A percentile compares a stretch with the other conserved stretches of the same genome.
Conservation (phyloP, 331 rosid species). For the Acacia concinna region DNA sequence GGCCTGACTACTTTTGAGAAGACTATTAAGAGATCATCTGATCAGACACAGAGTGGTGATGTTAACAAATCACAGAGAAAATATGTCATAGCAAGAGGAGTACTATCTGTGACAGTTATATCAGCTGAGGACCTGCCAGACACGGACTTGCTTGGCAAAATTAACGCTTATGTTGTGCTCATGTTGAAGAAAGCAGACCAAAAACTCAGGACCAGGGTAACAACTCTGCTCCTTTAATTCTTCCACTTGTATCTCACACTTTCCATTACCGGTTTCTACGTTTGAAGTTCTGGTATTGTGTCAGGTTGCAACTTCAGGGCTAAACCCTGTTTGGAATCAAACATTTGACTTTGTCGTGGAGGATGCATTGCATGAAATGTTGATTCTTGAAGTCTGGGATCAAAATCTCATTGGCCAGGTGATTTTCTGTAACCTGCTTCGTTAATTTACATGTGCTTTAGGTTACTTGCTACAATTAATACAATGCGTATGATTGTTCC, state of each 20-base stretch:
- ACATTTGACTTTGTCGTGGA: slow-evolving; percentile 94
- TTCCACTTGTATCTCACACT: neutral
- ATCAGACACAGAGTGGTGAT: slow-evolving; percentile 35
- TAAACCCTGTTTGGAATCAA: slow-evolving; percentile 96
- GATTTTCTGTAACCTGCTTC: neutral
- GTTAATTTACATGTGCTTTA: neutral
- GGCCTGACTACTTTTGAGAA: slow-evolving; percentile 73
- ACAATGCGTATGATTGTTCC: slow-evolving; percentile 11
- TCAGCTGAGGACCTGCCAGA: slow-evolving; percentile 84
- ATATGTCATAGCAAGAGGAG: slow-evolving; percentile 76
- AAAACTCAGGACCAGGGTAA: slow-evolving; percentile 78
- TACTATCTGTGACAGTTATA: slow-evolving; percentile 78
- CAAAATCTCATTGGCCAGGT: slow-evolving; percentile 95
- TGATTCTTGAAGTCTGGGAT: slow-evolving; percentile 81
- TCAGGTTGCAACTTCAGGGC: slow-evolving; percentile 71
- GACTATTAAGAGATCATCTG: slow-evolving; percentile 49
- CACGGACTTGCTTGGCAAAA: slow-evolving; percentile 78
- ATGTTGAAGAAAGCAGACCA: slow-evolving; percentile 68
- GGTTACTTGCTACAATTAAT: neutral
- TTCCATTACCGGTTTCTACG: neutral
- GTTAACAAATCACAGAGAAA: slow-evolving; percentile 39
- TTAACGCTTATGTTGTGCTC: slow-evolving; percentile 82
- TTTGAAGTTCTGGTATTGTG: slow-evolving; percentile 10
- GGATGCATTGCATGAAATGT: slow-evolving; percentile 86
- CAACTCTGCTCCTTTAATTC: neutral